Evolutionary conservation across 768 basidiomycete species (phyloP), one percentile per base, ranked within the genome.

Genomic region (Boletus bicolor): DNA sequence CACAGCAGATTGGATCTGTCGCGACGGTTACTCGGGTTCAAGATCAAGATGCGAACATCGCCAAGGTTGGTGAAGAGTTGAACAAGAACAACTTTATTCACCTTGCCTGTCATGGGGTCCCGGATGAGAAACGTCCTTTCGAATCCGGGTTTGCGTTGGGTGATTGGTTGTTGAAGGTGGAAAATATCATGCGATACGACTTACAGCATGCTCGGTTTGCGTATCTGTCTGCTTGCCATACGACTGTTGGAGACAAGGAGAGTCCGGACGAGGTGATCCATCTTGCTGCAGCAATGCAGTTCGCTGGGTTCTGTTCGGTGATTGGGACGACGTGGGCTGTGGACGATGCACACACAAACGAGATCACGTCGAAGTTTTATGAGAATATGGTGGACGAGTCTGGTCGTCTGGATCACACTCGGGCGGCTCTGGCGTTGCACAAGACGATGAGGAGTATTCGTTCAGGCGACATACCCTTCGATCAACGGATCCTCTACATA

Each of bases 271-370:
- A 55, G 26, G 44, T n/a, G 1, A 55, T 58, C 17, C 44, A 55
- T 38, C 53, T 45, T 4, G 48, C 49, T 2, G 44, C 53, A 0
- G 32, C 53, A 1, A 50, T 50, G 53, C 57, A 58, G 34, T 50
- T 44, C 3, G 43, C 53, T 12, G 57, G 49, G 3, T 58, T 58
- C 39, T 49, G 48, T 11, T 57, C 56, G 1, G 56, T 55, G 8
- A 38, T 57, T 17, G 56, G 56, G 14, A 57, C 56, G 6, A 54
- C 49, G 56, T 44, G 43, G 35, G 42, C 34, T 6, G 49, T 55
- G 49, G 54, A 34, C 0, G 54, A 55, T n/a, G 35, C 5, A 1
- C 37, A 39, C n/a, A 28, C 49, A 4, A 17, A 38, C 37, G 17
- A 38, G 21, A 38, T 49, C 17, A 21, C 51, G 3, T 28, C 38